Evolutionary conservation across 2,329 filamentous ascomycete genomes (phyloP).

Genomic region (Colletotrichum liriopes): DNA sequence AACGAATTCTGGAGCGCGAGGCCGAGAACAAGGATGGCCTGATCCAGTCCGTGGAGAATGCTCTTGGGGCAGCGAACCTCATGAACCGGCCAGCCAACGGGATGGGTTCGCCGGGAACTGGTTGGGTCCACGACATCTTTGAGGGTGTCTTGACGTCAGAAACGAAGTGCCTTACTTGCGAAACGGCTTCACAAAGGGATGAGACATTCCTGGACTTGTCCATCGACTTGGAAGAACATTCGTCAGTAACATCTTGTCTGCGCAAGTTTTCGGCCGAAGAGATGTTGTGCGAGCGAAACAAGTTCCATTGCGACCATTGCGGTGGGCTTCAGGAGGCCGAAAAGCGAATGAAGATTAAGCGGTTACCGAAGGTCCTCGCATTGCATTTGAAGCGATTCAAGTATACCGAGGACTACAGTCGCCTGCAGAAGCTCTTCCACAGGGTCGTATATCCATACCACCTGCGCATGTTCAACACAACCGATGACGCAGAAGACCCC

Average conservation of each 20-base stretch:
- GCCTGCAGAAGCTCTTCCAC: slow-evolving; percentile 96
- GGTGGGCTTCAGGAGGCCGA: slow-evolving; percentile 97
- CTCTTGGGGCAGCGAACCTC: slow-evolving; percentile 52
- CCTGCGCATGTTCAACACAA: slow-evolving; percentile 96
- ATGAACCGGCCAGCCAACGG: slow-evolving; percentile 53
- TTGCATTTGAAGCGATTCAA: slow-evolving; percentile 98
- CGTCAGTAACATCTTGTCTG: slow-evolving; percentile 95
- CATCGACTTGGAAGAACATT: slow-evolving; percentile 95
- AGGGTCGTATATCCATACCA: slow-evolving; percentile 98
- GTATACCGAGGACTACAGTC: slow-evolving; percentile 95
- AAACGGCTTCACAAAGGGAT: slow-evolving; percentile 94
- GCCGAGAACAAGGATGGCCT: slow-evolving; percentile 60
- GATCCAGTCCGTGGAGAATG: slow-evolving; percentile 66
- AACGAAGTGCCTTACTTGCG: slow-evolving; percentile 95
- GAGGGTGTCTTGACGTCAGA: slow-evolving; percentile 96
- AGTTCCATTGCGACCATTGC: slow-evolving; percentile 98
- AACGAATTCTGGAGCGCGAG: slow-evolving; percentile 70
- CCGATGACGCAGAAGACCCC: slow-evolving; percentile 92
- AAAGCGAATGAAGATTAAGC: slow-evolving; percentile 99
- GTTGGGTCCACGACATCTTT: slow-evolving; percentile 98
- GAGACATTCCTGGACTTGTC: slow-evolving; percentile 97
- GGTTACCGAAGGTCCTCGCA: slow-evolving; percentile 90
- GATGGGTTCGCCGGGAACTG: slow-evolving; percentile 74
- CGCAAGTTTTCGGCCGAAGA: slow-evolving; percentile 98
- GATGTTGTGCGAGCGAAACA: slow-evolving; percentile 98